phyloP scores from a whole-genome alignment of 495 filamentous ascomycete species.

The Podospora bellae-mahoneyi region DNA sequence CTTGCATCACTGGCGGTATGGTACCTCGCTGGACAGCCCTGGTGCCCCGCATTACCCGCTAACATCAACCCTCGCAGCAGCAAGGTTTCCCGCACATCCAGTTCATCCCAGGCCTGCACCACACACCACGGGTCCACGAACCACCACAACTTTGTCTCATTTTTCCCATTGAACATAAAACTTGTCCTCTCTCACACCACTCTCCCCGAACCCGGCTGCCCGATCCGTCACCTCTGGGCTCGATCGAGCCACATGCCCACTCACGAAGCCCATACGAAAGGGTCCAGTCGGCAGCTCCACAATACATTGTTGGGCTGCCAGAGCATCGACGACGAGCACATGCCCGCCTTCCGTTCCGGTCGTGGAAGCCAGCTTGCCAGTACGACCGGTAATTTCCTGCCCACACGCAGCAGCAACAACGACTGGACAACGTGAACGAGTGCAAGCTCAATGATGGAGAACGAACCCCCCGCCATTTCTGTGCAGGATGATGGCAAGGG shows the following conservation, averaged over 20 bases:
- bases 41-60: conserved; percentile 17
- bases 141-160: conserved; percentile 4
- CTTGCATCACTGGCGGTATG: conserved; percentile 10
- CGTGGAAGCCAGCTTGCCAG: background rate
- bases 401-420: background rate
- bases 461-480: conserved; percentile 34
- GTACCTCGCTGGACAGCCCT: background rate
- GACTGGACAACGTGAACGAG: conserved; percentile 6
- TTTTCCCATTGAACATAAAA: background rate
- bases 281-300: conserved; percentile 22
- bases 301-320: conserved; percentile 22
- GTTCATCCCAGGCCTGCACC: conserved; percentile 1
- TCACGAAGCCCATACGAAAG: conserved; percentile 14
- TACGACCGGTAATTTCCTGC: background rate
- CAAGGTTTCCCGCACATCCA: conserved; percentile 4
- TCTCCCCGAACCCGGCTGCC: conserved; percentile 11
- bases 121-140: background rate
- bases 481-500: conserved; percentile 36
- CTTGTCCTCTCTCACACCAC: background rate
- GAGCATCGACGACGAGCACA: conserved; percentile 15
- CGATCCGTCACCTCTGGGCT: conserved; percentile 10
- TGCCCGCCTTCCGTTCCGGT: conserved; percentile 20
- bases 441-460: conserved; percentile 40
- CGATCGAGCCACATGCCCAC: conserved; percentile 19
- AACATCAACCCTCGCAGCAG: background rate